These are phyloP conservation scores for Paecilomyces formosus DNA, from an alignment of 2,329 filamentous ascomycete species.

Conservation along the genomic window DNA sequence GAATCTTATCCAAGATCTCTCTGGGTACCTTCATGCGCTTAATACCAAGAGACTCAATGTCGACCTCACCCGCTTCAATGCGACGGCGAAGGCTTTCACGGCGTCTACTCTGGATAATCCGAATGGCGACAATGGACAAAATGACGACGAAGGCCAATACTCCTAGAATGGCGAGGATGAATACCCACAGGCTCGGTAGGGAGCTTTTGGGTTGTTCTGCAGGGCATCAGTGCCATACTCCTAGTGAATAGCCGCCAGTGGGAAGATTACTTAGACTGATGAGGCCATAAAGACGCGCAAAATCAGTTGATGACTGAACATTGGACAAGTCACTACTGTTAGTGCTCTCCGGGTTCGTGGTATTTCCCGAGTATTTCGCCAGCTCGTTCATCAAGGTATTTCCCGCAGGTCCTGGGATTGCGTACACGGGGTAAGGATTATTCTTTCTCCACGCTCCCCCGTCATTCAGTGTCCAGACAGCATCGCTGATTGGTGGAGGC, in stretches of 20 bases:
- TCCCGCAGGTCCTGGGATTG: conserved; percentile 63
- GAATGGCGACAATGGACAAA: conserved; percentile 64
- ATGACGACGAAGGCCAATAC: conserved; percentile 64
- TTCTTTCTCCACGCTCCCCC: conserved; percentile 61
- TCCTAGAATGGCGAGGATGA: conserved; percentile 70
- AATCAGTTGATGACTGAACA: background rate
- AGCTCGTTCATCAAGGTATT: conserved; percentile 62
- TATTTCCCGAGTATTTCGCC: conserved; percentile 67
- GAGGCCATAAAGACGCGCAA: conserved; percentile 41
- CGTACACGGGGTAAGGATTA: conserved; percentile 77
- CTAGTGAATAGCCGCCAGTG: conserved; percentile 32
- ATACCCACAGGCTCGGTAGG: conserved; percentile 74
- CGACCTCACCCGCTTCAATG: conserved; percentile 70
- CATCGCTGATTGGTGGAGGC: conserved; percentile 59
- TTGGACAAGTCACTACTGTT: conserved; percentile 9
- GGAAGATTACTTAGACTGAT: conserved; percentile 37
- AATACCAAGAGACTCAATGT: conserved; percentile 79
- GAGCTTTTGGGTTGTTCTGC: conserved; percentile 22
- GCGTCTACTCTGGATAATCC: conserved; percentile 65
- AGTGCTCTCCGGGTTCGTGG: conserved; percentile 44
- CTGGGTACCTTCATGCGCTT: conserved; percentile 71
- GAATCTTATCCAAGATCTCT: conserved; percentile 63
- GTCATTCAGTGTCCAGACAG: conserved; percentile 64
- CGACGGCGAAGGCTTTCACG: conserved; percentile 61
- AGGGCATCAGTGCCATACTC: conserved; percentile 41